phyloP scores from a whole-genome alignment of 2,329 filamentous ascomycete genomes.

The Pestalotiopsis sp. region DNA sequence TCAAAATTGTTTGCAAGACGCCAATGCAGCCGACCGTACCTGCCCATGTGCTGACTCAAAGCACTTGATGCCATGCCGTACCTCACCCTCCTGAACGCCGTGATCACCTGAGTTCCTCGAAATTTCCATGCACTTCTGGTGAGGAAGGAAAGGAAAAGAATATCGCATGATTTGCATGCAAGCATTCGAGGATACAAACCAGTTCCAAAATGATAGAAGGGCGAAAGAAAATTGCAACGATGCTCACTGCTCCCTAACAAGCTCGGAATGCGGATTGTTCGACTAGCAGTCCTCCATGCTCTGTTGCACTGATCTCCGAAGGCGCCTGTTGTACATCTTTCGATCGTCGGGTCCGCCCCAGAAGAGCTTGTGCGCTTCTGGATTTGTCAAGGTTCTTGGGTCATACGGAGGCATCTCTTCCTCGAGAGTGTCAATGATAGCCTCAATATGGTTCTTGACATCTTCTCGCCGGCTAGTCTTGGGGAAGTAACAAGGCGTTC shows the following conservation, averaged over 20 bases:
- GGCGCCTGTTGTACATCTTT: conserved; percentile 80
- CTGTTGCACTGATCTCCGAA: conserved; percentile 76
- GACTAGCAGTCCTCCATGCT: conserved; percentile 57
- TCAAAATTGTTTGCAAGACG: background rate
- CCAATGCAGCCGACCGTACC: background rate
- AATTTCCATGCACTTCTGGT: background rate
- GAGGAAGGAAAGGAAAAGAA: background rate
- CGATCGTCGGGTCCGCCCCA: conserved; percentile 82
- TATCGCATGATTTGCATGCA: background rate
- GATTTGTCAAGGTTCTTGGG: conserved; percentile 83
- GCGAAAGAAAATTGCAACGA: background rate
- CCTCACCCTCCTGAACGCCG: background rate
- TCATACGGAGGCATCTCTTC: conserved; percentile 89
- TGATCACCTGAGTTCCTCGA: background rate
- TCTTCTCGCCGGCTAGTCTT: conserved; percentile 67
- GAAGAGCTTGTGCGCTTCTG: conserved; percentile 81
- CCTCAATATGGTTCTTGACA: conserved; percentile 80
- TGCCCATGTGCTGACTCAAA: background rate
- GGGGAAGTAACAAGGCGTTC: conserved; percentile 81
- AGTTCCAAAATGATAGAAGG: background rate
- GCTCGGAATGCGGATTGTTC: background rate
- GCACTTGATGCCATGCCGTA: conserved; percentile 5
- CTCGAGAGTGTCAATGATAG: conserved; percentile 80
- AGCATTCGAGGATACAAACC: background rate
- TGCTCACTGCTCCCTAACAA: background rate